Percentiles rank a stretch among this genome's conserved stretches.
phyloP scores from a whole-genome alignment of 805 yeast genomes.

The Komagataella ulmi region DNA sequence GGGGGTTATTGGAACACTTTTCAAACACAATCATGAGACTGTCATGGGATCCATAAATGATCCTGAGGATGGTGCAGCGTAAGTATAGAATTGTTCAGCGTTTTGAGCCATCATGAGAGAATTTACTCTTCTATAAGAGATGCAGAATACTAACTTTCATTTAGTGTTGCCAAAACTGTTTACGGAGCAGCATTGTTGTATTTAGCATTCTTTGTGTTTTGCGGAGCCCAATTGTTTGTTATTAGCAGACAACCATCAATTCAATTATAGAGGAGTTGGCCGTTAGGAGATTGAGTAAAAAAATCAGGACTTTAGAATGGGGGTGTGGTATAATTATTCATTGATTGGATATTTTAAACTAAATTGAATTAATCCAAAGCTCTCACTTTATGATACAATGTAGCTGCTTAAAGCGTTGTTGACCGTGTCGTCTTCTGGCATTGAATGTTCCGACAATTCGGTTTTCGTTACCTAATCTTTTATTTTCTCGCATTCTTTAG shows the following conservation, averaged over 20 bases:
- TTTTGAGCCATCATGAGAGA: background rate
- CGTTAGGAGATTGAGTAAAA: background rate
- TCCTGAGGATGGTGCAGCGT: conserved; percentile 86
- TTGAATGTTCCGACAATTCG: background rate
- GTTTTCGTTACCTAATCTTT: background rate
- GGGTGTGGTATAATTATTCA: background rate
- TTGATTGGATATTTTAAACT: background rate
- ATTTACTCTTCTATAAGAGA: background rate
- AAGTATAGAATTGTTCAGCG: conserved; percentile 10
- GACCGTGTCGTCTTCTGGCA: background rate
- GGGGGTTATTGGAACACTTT: conserved; percentile 72
- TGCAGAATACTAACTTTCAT: conserved; percentile 1
- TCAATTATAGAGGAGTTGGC: conserved; percentile 21
- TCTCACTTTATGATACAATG: background rate
- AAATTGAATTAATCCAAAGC: background rate
- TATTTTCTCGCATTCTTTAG: background rate
- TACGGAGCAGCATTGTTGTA: conserved; percentile 84
- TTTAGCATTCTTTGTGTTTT: conserved; percentile 66
- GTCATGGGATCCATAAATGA: conserved; percentile 87
- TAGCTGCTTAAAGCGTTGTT: background rate
- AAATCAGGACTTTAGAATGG: background rate
- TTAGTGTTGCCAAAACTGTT: conserved; percentile 74
- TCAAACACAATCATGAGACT: conserved; percentile 71
- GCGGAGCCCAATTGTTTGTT: conserved; percentile 73
- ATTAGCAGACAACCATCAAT: conserved; percentile 56